phyloP scores from a whole-genome alignment of 2,329 filamentous ascomycete genomes.

The Ceratocystis colombiana region DNA sequence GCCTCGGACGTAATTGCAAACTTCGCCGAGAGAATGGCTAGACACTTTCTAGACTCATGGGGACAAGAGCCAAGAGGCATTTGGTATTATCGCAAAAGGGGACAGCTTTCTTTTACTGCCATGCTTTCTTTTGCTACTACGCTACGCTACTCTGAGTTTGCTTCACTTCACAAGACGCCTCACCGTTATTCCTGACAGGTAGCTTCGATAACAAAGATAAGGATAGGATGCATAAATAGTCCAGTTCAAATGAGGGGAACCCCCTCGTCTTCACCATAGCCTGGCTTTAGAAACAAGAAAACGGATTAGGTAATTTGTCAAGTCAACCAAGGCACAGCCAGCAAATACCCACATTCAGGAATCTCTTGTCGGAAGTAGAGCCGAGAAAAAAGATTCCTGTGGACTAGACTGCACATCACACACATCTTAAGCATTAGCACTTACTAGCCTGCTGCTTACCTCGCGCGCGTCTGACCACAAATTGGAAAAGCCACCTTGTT shows the following conservation, averaged over 20 bases:
- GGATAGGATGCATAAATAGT: background rate
- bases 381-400: background rate
- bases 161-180: background rate
- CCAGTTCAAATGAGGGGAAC: background rate
- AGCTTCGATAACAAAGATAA: background rate
- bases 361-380: constrained; percentile 6
- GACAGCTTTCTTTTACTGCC: background rate
- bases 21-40: background rate
- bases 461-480: background rate
- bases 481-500: background rate
- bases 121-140: background rate
- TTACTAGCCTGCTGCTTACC: background rate
- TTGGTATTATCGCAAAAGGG: background rate
- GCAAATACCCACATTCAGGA: background rate
- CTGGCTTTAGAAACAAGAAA: background rate
- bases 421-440: background rate
- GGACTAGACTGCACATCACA: background rate
- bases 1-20: background rate
- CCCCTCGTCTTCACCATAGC: background rate
- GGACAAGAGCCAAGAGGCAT: background rate
- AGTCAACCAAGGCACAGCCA: background rate
- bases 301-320: background rate
- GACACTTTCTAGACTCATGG: background rate
- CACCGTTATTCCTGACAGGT: background rate
- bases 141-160: background rate